Conservation (phyloP, 306 rosid genomes). For the Quercus rubra region DNA sequence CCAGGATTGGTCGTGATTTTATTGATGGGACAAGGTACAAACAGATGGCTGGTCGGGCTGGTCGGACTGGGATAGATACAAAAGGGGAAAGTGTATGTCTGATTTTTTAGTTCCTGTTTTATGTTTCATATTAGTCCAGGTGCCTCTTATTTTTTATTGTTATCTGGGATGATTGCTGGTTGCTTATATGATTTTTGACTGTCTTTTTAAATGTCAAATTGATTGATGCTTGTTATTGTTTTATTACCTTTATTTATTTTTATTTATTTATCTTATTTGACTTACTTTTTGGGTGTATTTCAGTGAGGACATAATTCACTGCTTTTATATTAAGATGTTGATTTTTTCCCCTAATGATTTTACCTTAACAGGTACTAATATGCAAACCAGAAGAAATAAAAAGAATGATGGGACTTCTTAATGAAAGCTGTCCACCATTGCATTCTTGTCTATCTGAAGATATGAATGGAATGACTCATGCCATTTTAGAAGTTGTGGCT, state of each 20-base stretch:
- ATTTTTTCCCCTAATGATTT: constrained; percentile 10
- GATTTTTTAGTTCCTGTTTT: not conserved
- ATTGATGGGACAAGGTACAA: constrained; percentile 90
- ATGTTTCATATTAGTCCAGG: constrained; percentile 1
- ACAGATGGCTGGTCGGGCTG: constrained; percentile 99
- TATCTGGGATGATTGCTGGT: not conserved
- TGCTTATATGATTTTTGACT: not conserved
- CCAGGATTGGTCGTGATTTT: constrained; percentile 88
- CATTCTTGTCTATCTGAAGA: constrained; percentile 93
- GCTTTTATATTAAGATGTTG: constrained; percentile 3
- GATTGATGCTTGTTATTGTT: constrained; percentile 2
- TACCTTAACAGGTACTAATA: constrained; percentile 56
- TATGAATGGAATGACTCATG: constrained; percentile 95
- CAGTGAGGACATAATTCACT: constrained; percentile 1
- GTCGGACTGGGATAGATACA: constrained; percentile 97
- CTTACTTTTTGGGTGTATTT: constrained; percentile 17
- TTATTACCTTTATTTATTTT: not conserved
- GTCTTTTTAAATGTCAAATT: not conserved
- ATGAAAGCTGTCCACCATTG: constrained; percentile 80
- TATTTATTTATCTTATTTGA: not conserved
- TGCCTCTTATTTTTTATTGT: not conserved
- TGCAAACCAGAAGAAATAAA: constrained; percentile 87
- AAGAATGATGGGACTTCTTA: constrained; percentile 68
- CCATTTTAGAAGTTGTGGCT: constrained; percentile 96
- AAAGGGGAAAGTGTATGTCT: constrained; percentile 91